These are phyloP conservation scores for Triticum aestivum DNA, from an alignment of 176 grass and related monocot species.

Conservation along the genomic window IWGSC_CS_RefSeq_v2.1 NC_057811.1:231339907-231340406, in stretches of 20 bases:
- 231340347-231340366: conserved; percentile 1
- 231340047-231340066: not conserved
- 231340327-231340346: not conserved
- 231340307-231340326: no score
- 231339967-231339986: not conserved
- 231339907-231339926: conserved; percentile 85
- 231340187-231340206: not conserved
- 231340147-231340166: not conserved
- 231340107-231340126: not conserved
- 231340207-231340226: not conserved
- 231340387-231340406: not conserved
- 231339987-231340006: not conserved
- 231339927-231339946: conserved; percentile 51
- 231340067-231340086: not conserved
- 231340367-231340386: not conserved
- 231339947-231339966: not conserved
- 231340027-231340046: not conserved
- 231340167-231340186: not conserved
- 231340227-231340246: not conserved
- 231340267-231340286: no score
- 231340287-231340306: no score
- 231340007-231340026: not conserved
- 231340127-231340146: not conserved
- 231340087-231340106: not conserved
- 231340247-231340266: no score